phyloP scores from a whole-genome alignment of 2,329 filamentous ascomycete genomes.

The Xylaria sp. region DNA sequence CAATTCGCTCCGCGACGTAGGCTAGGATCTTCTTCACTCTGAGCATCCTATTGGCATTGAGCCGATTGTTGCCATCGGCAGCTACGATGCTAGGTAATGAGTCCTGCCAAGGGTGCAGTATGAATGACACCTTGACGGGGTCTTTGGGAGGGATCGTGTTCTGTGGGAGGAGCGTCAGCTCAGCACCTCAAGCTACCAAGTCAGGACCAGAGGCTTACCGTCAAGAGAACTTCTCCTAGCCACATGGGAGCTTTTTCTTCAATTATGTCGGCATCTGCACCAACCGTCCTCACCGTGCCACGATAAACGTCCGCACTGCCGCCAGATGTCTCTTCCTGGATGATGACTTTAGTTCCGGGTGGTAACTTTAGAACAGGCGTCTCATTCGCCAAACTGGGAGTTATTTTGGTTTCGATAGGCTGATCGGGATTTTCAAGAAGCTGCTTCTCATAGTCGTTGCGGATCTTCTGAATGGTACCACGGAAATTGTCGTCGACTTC shows the following conservation, averaged over 20 bases:
- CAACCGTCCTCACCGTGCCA: conserved; percentile 83
- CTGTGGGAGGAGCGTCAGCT: conserved; percentile 51
- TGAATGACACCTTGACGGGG: conserved; percentile 95
- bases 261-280: conserved; percentile 81
- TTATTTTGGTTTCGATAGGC: conserved; percentile 70
- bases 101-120: conserved; percentile 84
- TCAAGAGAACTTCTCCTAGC: conserved; percentile 87
- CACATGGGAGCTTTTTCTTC: conserved; percentile 90
- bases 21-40: conserved; percentile 92
- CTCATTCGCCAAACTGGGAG: conserved; percentile 76
- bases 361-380: conserved; percentile 82
- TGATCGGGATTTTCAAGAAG: conserved; percentile 65
- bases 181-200: not conserved
- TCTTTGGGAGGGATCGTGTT: conserved; percentile 88
- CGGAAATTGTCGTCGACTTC: conserved; percentile 80
- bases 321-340: conserved; percentile 75
- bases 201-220: conserved; percentile 56
- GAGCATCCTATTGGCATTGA: conserved; percentile 97
- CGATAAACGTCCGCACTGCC: conserved; percentile 88
- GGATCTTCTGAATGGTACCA: conserved; percentile 78
- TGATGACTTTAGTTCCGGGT: conserved; percentile 72
- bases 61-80: conserved; percentile 83
- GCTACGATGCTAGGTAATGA: conserved; percentile 78
- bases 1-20: conserved; percentile 93
- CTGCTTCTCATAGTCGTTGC: conserved; percentile 77